Evolutionary conservation across 2,329 filamentous ascomycete genomes (phyloP).

Genomic region (Exophiala aquamarina): DNA sequence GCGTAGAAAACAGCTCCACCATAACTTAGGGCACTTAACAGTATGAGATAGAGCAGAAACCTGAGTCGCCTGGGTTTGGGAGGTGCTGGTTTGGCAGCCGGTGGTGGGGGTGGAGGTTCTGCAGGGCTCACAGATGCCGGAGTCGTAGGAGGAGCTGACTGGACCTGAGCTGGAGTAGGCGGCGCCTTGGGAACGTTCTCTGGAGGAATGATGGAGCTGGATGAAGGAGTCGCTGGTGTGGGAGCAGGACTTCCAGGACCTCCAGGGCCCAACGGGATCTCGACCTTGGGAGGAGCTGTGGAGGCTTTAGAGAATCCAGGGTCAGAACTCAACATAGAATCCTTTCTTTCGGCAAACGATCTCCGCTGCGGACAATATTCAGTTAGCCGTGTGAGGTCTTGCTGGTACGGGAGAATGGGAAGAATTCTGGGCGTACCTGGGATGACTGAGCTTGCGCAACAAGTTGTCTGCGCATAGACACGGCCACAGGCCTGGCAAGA

Average conservation of each 20-base stretch:
- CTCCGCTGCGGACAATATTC: constrained; percentile 16
- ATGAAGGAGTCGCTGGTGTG: constrained; percentile 35
- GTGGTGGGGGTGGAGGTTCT: constrained; percentile 32
- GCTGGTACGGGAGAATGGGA: background rate
- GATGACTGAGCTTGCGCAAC: constrained; percentile 20
- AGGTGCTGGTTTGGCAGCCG: constrained; percentile 40
- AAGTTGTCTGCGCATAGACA: constrained; percentile 22
- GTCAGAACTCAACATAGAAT: constrained; percentile 27
- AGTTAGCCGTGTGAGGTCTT: constrained; percentile 18
- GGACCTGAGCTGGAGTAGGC: constrained; percentile 36
- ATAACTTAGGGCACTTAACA: constrained; percentile 77
- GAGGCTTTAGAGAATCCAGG: constrained; percentile 20
- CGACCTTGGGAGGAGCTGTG: constrained; percentile 20
- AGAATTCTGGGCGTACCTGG: constrained; percentile 19
- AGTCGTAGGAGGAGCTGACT: constrained; percentile 38
- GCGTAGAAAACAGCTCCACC: constrained; percentile 90
- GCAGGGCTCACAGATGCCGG: constrained; percentile 30
- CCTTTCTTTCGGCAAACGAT: constrained; percentile 24
- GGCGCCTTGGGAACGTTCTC: constrained; percentile 49
- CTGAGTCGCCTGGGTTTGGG: constrained; percentile 65
- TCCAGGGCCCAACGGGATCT: constrained; percentile 23
- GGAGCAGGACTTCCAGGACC: constrained; percentile 25
- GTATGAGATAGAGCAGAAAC: constrained; percentile 72
- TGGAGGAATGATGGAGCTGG: constrained; percentile 49
- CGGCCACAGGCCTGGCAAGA: constrained; percentile 24